These are phyloP conservation scores for Pythium monospermum DNA, from an alignment of 352 stramenopile genomes.

Conservation along the genomic window DNA sequence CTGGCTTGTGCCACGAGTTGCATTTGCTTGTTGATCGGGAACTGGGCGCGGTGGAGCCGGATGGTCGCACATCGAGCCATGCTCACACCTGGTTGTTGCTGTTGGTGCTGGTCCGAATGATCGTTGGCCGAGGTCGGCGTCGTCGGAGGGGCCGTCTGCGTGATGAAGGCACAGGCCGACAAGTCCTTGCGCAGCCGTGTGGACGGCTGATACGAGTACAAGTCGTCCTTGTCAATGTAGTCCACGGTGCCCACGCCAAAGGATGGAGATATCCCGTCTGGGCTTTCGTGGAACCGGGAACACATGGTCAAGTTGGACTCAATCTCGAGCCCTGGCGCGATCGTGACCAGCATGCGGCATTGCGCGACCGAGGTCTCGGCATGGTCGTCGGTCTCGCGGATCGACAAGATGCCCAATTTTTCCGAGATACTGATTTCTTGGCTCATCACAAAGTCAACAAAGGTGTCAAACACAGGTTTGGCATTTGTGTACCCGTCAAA, in stretches of 20 bases:
- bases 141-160: not conserved
- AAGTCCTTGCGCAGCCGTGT: constrained; percentile 7
- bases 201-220: constrained; percentile 9
- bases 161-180: constrained; percentile 2
- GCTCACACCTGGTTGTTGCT: not conserved
- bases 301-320: constrained; percentile 18
- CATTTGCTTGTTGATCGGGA: constrained; percentile 1
- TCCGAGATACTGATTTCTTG: constrained; percentile 17
- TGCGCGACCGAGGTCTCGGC: not conserved
- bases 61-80: constrained; percentile 10
- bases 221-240: constrained; percentile 14
- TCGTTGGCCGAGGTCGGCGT: not conserved
- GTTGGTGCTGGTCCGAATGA: not conserved
- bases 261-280: not conserved
- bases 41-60: constrained; percentile 2
- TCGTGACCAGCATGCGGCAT: not conserved
- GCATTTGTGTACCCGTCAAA: constrained; percentile 10
- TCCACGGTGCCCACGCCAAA: constrained; percentile 8
- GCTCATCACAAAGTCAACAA: constrained; percentile 6
- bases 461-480: constrained; percentile 8
- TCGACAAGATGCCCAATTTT: constrained; percentile 11
- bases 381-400: constrained; percentile 11
- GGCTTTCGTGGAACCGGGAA: constrained; percentile 6
- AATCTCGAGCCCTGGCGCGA: not conserved
- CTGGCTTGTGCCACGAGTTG: not conserved